Base-by-base conservation (phyloP, 768 basidiomycete genomes). In the Mycena albidolilacea region DNA sequence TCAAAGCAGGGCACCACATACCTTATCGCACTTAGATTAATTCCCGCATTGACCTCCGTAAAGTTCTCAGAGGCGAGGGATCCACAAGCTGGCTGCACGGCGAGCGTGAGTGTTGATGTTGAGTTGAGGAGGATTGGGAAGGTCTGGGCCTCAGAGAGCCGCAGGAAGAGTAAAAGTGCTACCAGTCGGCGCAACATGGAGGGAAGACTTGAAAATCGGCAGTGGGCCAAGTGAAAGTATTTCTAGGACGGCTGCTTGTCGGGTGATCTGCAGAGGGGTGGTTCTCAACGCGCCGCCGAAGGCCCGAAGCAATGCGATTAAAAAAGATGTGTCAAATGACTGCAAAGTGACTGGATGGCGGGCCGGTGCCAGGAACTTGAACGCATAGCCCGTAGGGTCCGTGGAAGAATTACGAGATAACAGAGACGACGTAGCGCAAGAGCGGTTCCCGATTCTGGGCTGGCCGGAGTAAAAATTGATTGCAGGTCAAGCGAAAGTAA, bases 11-110 rank as follows among this genome's bases (percentile, higher is more conserved):
- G 30, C 30, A 30, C 52, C 60, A 57, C 75, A 23, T 19, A 79
- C 79, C 67, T 77, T 5, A 78, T 80, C 1, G 75, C 66, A 71
- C 69, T 70, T 2, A 80, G 52, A 19, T 77, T 72, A n/a, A 82
- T 79, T 14, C 80, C 81, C 5, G 77, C 74, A 55, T 81, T 81
- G 41, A 82, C 54, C 67, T 81, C 80, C 5, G 78, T 77, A 37
- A 77, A 80, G n/a, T 66, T 78, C 19, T n/a, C 59, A 9, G 79
- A 77, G 35, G 75, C 59, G 38, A 81, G 70, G 0, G 78, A 23
- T 3, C 81, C 81, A 43, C 81, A 81, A 6, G 77, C 72, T 0
- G 81, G 80, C 37, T 70, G 43, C n/a, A 80, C 72, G 5, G 80
- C 80, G 0, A 81, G 73, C 1, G 74, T 79, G 3, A 82, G 64